These are phyloP conservation scores for Hypholoma fasciculare DNA, from an alignment of 768 basidiomycete species.

Conservation along the genomic window DNA sequence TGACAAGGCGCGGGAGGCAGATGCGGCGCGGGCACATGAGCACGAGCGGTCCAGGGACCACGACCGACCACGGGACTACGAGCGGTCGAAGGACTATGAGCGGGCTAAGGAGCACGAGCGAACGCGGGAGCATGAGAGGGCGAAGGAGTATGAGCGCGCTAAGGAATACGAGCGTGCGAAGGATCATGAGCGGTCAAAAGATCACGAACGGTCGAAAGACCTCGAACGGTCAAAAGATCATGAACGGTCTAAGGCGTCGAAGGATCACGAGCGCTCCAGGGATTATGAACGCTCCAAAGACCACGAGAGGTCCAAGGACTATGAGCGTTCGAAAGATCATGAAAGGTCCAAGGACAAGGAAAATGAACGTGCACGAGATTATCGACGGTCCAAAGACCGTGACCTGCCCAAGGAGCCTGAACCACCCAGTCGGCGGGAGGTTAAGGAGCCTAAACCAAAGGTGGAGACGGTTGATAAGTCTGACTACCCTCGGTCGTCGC, in stretches of 20 bases:
- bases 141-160: constrained; percentile 1
- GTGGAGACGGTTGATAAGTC: constrained; percentile 7
- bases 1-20: constrained; percentile 10
- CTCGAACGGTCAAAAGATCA: not conserved
- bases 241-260: constrained; percentile 3
- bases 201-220: not conserved
- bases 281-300: constrained; percentile 1
- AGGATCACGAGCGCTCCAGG: not conserved
- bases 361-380: not conserved
- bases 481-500: constrained; percentile 12
- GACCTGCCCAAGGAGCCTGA: constrained; percentile 13
- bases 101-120: not conserved
- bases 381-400: not conserved
- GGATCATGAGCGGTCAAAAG: not conserved
- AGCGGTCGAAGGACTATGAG: constrained; percentile 2
- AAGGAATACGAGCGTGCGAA: not conserved
- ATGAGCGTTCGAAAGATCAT: constrained; percentile 4
- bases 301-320: constrained; percentile 1
- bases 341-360: constrained; percentile 2
- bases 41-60: constrained; percentile 9
- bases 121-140: not conserved
- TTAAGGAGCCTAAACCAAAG: constrained; percentile 11
- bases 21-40: constrained; percentile 12
- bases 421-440: constrained; percentile 10
- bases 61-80: not conserved